phyloP scores from a whole-genome alignment of 345 rosid genomes.

The Psidium guajava region DNA sequence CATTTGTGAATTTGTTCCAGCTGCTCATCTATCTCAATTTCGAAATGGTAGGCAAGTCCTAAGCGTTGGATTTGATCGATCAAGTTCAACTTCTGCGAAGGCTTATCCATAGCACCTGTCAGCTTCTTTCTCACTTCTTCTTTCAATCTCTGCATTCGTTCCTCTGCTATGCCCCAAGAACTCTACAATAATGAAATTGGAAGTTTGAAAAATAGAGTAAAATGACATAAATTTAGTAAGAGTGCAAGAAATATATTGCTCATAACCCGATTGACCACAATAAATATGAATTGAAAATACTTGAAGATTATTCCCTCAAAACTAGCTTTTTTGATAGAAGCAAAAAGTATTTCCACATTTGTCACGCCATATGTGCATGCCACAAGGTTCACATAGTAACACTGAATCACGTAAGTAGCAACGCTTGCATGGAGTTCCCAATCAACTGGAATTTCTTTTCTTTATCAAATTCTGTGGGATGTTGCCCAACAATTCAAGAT shows the following conservation, averaged over 20 bases:
- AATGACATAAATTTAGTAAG: not conserved
- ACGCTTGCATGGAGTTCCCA: too few relatives aligned
- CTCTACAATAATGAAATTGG: not conserved
- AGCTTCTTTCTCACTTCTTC: not conserved
- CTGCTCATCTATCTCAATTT: not conserved
- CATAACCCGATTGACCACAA: not conserved
- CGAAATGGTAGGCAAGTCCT: conserved; percentile 1
- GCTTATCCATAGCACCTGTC: not conserved
- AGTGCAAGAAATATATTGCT: not conserved
- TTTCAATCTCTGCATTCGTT: not conserved
- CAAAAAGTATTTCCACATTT: too few relatives aligned
- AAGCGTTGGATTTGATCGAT: not conserved
- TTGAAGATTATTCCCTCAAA: not conserved
- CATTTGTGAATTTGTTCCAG: not conserved
- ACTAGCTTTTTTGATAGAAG: too few relatives aligned
- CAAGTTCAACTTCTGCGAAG: not conserved
- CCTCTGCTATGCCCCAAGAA: not conserved
- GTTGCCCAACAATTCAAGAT: too few relatives aligned
- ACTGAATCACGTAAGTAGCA: too few relatives aligned
- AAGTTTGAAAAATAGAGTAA: not conserved
- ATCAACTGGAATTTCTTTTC: too few relatives aligned
- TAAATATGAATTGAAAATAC: not conserved
- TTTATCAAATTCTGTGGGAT: too few relatives aligned
- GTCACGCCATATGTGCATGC: too few relatives aligned
- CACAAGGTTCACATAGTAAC: too few relatives aligned